Evolutionary conservation across 148 eudicot genomes (phyloP).

Genomic region (Camellia lanceoleosa): DNA sequence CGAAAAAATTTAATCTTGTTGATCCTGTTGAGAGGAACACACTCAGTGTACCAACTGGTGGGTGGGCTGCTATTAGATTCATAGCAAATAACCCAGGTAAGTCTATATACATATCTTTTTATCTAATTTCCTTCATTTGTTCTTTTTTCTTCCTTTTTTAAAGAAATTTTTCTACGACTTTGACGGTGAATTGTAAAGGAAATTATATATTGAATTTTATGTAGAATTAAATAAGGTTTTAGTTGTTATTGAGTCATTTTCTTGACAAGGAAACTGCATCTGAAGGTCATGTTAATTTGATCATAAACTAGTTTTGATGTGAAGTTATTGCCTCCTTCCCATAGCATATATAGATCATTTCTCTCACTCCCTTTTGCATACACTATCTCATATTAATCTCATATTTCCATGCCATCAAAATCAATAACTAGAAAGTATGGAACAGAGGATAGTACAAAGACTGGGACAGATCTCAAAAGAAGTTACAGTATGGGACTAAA

Average conservation of each 20-base stretch:
- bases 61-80: slow-evolving; percentile 60
- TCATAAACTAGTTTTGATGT: neutral
- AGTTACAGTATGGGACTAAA: no score
- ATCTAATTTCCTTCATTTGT: neutral
- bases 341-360: no score
- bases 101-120: neutral
- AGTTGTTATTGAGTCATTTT: neutral
- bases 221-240: neutral
- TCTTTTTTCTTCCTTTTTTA: neutral
- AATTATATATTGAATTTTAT: neutral
- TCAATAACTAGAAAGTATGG: no score
- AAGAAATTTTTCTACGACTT: neutral
- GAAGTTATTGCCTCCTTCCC: no score
- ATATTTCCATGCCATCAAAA: no score
- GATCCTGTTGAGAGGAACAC: slow-evolving; percentile 83
- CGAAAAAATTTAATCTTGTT: slow-evolving; percentile 54
- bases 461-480: no score
- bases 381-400: no score
- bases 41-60: slow-evolving; percentile 49
- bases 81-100: slow-evolving; percentile 63
- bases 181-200: neutral
- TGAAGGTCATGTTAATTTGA: neutral
- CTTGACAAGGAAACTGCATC: neutral
- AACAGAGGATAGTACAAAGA: no score
- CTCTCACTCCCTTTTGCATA: no score